phyloP scores from a whole-genome alignment of 225 moss, liverwort and hornwort species.

The Anthoceros angustus region DNA sequence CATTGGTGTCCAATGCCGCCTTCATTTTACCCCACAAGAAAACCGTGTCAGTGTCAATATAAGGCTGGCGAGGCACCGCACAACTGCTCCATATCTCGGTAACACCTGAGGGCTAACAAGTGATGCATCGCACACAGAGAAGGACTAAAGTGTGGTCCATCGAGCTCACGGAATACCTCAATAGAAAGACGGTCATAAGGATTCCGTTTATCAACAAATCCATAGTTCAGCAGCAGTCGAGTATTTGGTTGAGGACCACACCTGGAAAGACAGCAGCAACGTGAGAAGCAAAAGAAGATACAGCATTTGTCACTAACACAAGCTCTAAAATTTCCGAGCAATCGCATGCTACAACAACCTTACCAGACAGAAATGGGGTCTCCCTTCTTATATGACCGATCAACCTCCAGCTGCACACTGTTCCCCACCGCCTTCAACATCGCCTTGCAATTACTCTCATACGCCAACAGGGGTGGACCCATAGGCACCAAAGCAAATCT shows the following conservation, averaged over 20 bases:
- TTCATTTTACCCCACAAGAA: slow-evolving; percentile 9
- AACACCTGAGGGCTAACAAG: not conserved
- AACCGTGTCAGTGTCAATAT: too few relatives aligned
- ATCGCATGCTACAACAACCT: slow-evolving; percentile 6
- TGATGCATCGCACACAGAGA: not conserved
- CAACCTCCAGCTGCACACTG: slow-evolving; percentile 67
- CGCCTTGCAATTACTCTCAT: slow-evolving; percentile 82
- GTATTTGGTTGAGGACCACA: slow-evolving; percentile 99
- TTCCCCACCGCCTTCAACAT: slow-evolving; percentile 85
- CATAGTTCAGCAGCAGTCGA: slow-evolving; percentile 81
- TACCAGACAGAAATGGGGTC: slow-evolving; percentile 94
- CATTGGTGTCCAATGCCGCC: slow-evolving; percentile 68
- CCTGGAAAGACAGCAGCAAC: slow-evolving; percentile 19
- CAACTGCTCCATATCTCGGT: not conserved
- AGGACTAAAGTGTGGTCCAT: not conserved
- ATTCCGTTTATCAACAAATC: slow-evolving; percentile 96
- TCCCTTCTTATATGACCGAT: slow-evolving; percentile 79
- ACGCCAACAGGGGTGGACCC: slow-evolving; percentile 83
- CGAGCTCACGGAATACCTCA: slow-evolving; percentile 30
- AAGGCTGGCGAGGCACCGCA: not conserved
- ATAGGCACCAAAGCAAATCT: slow-evolving; percentile 90
- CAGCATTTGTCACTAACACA: not conserved
- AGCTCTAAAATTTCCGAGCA: not conserved
- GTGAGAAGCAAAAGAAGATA: not conserved
- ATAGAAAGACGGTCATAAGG: slow-evolving; percentile 77